Evolutionary conservation across 1,284 basidiomycete species (phyloP), one percentile per base, ranked within the genome.

Genomic region (Pisolithus thermaeus): DNA sequence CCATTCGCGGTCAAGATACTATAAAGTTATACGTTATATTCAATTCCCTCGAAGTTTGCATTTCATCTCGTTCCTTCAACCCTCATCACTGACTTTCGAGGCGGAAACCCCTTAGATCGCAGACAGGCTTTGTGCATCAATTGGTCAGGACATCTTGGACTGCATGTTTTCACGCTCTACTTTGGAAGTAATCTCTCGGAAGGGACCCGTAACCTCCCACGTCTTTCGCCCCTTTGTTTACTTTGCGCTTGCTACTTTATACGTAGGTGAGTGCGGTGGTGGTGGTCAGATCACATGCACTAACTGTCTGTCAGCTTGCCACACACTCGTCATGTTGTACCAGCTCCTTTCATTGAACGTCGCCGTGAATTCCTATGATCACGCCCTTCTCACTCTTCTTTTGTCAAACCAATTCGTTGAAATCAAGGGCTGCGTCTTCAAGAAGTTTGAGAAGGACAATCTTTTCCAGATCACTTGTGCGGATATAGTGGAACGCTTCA

Each of bases 1-100:
- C 89, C 18, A 97, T 99, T 49, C 84, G 97, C n/a, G 97, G 96
- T 0, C 97, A 99, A 70, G 94, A 97, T 63, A 96, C 92, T 3
- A 95, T 99, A 74, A 99, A 99, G 73, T 74, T 99, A 50, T 98
- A 98, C 73, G 97, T 99, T 56, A 97, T 99, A 55, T 99, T 98
- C 75, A 99, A 98, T 68, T 96, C 93, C 8, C 77, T 97, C 14
- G 94, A 97, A 79, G 93, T 93, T 69, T 49, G 77, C 56, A 41
- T 45, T 47, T 16, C 48, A 27, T 46, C 47, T 22, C 23, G 9
- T 16, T 42, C 18, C 3, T 12, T 43, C 12, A 20, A 18, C 18
- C 18, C 5, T 45, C 52, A 23, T 32, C 55, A 46, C 32, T 22
- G 30, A 38, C 36, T 27, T 9, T 18, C 11, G 37, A 9, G 36